phyloP scores from a whole-genome alignment of 345 rosid species.

The Anastatica hierochuntica region DNA sequence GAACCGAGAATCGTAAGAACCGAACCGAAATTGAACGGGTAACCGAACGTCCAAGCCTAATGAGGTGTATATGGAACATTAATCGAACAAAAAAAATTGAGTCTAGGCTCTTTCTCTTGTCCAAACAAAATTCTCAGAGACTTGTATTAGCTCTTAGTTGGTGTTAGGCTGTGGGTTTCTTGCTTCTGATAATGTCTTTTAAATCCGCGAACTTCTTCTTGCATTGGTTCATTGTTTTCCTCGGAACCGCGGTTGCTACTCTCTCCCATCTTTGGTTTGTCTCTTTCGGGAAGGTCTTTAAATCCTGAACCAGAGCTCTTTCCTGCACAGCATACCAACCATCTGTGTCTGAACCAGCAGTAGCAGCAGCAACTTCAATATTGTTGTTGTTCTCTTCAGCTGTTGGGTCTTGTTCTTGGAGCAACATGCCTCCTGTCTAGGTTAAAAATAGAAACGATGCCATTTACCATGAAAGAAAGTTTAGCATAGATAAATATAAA shows the following conservation, averaged over 20 bases:
- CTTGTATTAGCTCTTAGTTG: not conserved
- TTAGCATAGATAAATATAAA: no score
- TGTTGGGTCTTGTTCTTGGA: slow-evolving; percentile 61
- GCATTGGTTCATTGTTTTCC: slow-evolving; percentile 84
- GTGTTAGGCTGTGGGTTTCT: slow-evolving; percentile 33
- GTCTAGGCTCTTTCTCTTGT: slow-evolving; percentile 16
- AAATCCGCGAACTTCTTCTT: slow-evolving; percentile 67
- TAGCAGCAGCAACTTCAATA: no score
- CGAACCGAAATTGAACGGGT: no score
- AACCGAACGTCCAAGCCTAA: no score
- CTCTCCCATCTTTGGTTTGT: slow-evolving; percentile 91
- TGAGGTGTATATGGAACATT: slow-evolving; percentile 17
- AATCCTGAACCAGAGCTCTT: slow-evolving; percentile 83
- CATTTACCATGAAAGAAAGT: no score
- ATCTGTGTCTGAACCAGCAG: slow-evolving; percentile 69
- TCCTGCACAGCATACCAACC: slow-evolving; percentile 93
- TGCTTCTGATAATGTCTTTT: slow-evolving; percentile 65
- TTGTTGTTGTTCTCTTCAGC: no score
- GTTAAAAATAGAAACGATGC: no score
- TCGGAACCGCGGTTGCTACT: slow-evolving; percentile 93
- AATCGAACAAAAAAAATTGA: slow-evolving; percentile 22
- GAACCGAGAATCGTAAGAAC: no score
- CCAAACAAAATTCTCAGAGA: slow-evolving; percentile 11
- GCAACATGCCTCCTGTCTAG: slow-evolving; percentile 75
- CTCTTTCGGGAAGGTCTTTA: slow-evolving; percentile 94